Conservation (phyloP, 108 stramenopile species). For the Mediolabrus comicus region DNA sequence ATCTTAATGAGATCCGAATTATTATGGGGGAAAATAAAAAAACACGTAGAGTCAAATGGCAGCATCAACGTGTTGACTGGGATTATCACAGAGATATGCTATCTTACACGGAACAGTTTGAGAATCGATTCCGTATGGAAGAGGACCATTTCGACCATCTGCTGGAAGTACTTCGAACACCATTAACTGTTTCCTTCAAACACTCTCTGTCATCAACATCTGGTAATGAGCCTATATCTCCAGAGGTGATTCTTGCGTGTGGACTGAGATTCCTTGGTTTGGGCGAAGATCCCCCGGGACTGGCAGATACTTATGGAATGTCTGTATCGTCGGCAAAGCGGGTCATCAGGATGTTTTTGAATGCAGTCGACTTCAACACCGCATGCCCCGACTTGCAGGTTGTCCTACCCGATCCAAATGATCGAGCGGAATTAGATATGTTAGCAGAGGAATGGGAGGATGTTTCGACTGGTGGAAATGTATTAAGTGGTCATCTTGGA, state of each 20-base stretch:
- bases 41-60: not conserved
- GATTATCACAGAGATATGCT: too few relatives aligned
- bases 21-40: too few relatives aligned
- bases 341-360: constrained; percentile 6
- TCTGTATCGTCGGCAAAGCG: not conserved
- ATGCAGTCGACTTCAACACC: constrained; percentile 18
- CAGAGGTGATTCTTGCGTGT: constrained; percentile 14
- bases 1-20: too few relatives aligned
- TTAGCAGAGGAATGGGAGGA: constrained; percentile 1
- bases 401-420: constrained; percentile 14
- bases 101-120: not conserved
- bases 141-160: constrained; percentile 6
- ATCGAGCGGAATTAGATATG: not conserved
- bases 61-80: constrained; percentile 8
- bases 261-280: constrained; percentile 6
- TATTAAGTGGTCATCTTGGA: constrained; percentile 7
- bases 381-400: not conserved
- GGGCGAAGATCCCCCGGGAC: not conserved
- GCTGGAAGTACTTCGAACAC: not conserved
- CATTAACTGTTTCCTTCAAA: constrained; percentile 3
- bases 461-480: constrained; percentile 6
- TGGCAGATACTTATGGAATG: constrained; percentile 7
- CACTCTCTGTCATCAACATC: constrained; percentile 10
- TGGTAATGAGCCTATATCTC: constrained; percentile 20
- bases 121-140: constrained; percentile 12